Evolutionary conservation across 352 stramenopile genomes (phyloP).

Genomic region (Pythium periplocum): DNA sequence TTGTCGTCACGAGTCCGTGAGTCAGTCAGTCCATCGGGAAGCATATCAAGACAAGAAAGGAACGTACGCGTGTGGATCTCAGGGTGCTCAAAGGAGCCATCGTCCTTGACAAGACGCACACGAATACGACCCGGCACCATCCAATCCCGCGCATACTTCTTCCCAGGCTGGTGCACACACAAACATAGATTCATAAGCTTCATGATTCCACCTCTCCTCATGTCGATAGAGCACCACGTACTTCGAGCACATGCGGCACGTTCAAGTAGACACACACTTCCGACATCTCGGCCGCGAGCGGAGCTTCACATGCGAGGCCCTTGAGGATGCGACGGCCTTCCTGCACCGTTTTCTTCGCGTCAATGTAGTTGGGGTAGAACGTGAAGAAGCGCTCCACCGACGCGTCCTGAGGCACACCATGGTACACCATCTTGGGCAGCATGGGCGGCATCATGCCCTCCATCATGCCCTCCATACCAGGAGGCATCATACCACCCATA

Average conservation of each 20-base stretch:
- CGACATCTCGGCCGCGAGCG: constrained; percentile 75
- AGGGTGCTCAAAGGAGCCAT: constrained; percentile 58
- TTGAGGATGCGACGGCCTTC: constrained; percentile 72
- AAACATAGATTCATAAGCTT: too few relatives aligned
- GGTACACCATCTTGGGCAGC: constrained; percentile 64
- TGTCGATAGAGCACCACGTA: constrained; percentile 6
- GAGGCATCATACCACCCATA: constrained; percentile 24
- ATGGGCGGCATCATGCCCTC: constrained; percentile 37
- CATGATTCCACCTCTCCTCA: too few relatives aligned
- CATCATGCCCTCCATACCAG: too few relatives aligned
- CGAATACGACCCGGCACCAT: constrained; percentile 63
- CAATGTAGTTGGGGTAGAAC: constrained; percentile 87
- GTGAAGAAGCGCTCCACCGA: constrained; percentile 57
- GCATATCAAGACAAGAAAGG: background rate
- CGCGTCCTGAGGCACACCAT: constrained; percentile 51
- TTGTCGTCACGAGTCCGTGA: background rate
- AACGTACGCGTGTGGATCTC: constrained; percentile 53
- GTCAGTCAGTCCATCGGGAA: too few relatives aligned
- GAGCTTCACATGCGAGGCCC: constrained; percentile 55
- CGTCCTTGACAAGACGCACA: constrained; percentile 56
- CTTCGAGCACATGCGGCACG: constrained; percentile 76
- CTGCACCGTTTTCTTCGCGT: constrained; percentile 77
- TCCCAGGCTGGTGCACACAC: constrained; percentile 29
- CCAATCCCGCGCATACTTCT: constrained; percentile 82
- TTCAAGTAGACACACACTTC: constrained; percentile 81